Base-by-base conservation (phyloP, 768 basidiomycete genomes). In the Amanita molliuscula region DNA sequence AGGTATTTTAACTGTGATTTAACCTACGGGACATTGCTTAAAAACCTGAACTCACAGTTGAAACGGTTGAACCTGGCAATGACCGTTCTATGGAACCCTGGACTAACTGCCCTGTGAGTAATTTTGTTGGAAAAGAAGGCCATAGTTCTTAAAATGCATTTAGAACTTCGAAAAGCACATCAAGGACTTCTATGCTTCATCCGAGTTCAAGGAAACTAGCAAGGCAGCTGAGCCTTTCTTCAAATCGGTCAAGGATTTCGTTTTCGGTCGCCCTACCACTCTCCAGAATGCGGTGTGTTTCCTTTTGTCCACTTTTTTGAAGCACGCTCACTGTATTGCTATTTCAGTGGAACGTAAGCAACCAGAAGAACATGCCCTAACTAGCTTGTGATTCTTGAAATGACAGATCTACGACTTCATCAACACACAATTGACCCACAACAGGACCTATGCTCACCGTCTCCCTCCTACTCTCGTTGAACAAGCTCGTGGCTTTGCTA, bases 51-150 rank as follows among this genome's bases (percentile, higher is more conserved):
- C 42, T 15, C 44, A 18, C 48, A 81, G 86, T 89, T 26, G 84
- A 90, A 70, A 88, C 88, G n/a, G 83, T 92, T 44, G 87, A 89
- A 63, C 84, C 88, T 25, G 76, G 74, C 47, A 87, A 89, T 55
- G 85, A 89, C 62, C 80, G 85, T 58, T 85, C 85, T 20, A 71
- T 92, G 53, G 88, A 93, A 67, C 82, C 82, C 56, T 92, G 85
- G 86, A 75, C 73, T 28, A 65, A 74, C 62, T 74, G 73, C 65
- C 75, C 74, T 50, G 77, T 73, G 57, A 36, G 70, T 58, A 16
- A 41, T 15, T 13, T 47, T 29, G 15, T 25, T 9, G 21, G 4
- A 16, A 26, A 26, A 23, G 11, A 35, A 26, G 20, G 23, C 44
- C 31, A 23, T 46, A 9, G 28, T n/a, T 35, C 28, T 16, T 15